A percentile compares a stretch with the other conserved stretches of the same genome.
phyloP scores from a whole-genome alignment of 805 yeast genomes.

The Yueomyces sp. region DNA sequence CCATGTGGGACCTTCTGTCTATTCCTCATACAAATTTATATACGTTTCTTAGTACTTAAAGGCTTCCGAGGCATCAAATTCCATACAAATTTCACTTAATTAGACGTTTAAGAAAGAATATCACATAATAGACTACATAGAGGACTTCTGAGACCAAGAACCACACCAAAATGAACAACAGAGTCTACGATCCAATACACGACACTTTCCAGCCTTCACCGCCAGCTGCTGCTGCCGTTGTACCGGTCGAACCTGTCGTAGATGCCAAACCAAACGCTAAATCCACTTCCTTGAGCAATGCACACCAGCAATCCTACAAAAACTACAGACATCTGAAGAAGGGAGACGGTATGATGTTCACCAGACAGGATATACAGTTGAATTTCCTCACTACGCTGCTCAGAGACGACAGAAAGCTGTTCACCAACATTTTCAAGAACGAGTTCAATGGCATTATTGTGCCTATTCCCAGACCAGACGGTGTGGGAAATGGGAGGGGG shows the following conservation, averaged over 20 bases:
- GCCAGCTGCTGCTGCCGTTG: not conserved
- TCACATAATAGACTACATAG: too few relatives aligned
- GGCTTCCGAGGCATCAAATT: too few relatives aligned
- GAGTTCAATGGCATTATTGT: slow-evolving; percentile 26
- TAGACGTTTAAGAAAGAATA: too few relatives aligned
- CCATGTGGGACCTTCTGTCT: too few relatives aligned
- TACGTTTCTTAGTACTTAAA: too few relatives aligned
- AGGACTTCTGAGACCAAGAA: not conserved
- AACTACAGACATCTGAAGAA: slow-evolving; percentile 55
- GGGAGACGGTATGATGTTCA: slow-evolving; percentile 82
- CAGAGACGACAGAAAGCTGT: slow-evolving; percentile 48
- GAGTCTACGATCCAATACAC: slow-evolving; percentile 25
- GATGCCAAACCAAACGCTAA: not conserved
- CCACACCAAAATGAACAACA: slow-evolving; percentile 13
- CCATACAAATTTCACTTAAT: too few relatives aligned
- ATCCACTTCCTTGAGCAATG: not conserved
- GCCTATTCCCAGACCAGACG: slow-evolving; percentile 17
- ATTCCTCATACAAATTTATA: too few relatives aligned
- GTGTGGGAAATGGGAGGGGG: not conserved
- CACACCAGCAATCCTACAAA: not conserved
- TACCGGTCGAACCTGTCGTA: not conserved
- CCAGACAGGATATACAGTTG: slow-evolving; percentile 79
- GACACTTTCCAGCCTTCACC: slow-evolving; percentile 19
- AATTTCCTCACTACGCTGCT: slow-evolving; percentile 59
- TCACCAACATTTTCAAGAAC: slow-evolving; percentile 46